Evolutionary conservation across 2,329 filamentous ascomycete genomes (phyloP), one percentile per base, ranked within the genome.

Genomic region (Aspergillus tubingensis): DNA sequence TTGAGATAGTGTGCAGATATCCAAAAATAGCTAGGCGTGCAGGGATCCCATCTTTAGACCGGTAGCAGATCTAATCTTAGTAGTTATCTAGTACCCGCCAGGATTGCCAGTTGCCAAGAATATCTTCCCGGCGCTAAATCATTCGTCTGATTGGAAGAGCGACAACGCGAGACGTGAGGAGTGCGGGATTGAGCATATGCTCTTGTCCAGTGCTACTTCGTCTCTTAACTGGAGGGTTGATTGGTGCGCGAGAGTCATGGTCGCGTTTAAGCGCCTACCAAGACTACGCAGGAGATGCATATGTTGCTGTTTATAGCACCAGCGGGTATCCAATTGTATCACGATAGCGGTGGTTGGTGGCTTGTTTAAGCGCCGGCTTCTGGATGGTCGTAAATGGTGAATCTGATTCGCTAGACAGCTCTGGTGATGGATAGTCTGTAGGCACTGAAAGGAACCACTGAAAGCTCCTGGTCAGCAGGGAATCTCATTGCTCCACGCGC

Each of bases 221-320:
- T 23, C 30, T 8, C 21, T 30, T 25, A 8, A 21, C 15, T n/a
- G 8, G 8, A n/a, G 17, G 23, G 50, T 19, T 52, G 8, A 53
- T 19, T 53, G n/a, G 13, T 23, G 50, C 27, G 2, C 25, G 25
- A 27, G 25, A 7, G 25, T 8, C 5, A 27, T 7, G 25, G 25
- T 27, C 25, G 25, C 25, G 25, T 6, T 27, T 27, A 27, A 27
- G 5, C 25, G 25, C 25, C 25, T 8, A 8, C 6, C 5, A 27
- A 27, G 25, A 27, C 25, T 7, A 5, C 25, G 8, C 25, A 27
- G 25, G 25, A 8, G 25, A 27, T 27, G 25, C 25, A 27, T 27
- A 27, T 51, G 48, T 51, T 51, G 30, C 48, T 51, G 48, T 51
- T 51, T 32, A 51, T 51, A 48, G 44, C 17, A 21, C n/a, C 13